A percentile compares a stretch with the other conserved stretches of the same genome.
phyloP scores from a whole-genome alignment of 163 green algal species.

The Trebouxia gelatinosa region DNA sequence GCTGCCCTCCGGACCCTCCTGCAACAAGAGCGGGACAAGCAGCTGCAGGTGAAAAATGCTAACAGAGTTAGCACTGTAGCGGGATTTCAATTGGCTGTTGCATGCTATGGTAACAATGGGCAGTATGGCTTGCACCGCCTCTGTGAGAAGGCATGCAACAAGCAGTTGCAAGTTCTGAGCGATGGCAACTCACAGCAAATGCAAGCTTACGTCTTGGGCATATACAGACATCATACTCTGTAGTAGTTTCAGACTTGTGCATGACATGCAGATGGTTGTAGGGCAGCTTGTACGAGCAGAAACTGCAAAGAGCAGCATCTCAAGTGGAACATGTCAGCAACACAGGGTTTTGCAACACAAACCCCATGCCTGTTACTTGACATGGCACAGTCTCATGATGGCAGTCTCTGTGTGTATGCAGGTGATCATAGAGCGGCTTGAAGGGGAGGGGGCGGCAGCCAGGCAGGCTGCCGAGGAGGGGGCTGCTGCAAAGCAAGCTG shows the following conservation, averaged over 20 bases:
- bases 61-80: not conserved
- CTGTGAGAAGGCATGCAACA: not conserved
- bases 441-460: conserved; percentile 44
- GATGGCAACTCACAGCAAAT: not conserved
- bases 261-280: not conserved
- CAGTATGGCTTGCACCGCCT: not conserved
- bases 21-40: conserved; percentile 52
- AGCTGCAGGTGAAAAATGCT: conserved; percentile 49
- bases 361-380: not conserved
- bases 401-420: not conserved
- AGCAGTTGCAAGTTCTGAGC: not conserved
- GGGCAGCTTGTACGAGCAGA: not conserved
- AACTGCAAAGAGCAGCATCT: not conserved
- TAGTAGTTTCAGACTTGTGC: no score
- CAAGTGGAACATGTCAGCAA: not conserved
- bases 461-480: conserved; percentile 11
- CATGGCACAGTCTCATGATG: not conserved
- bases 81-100: not conserved
- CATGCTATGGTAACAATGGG: not conserved
- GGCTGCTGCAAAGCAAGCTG: conserved; percentile 30
- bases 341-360: not conserved
- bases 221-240: no score
- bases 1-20: conserved; percentile 51
- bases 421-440: conserved; percentile 50
- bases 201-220: no score